Percentiles rank a stretch among this genome's conserved stretches.
Evolutionary conservation across 129 eudicot genomes (phyloP).

Genomic region (Centaurea solstitialis): DNA sequence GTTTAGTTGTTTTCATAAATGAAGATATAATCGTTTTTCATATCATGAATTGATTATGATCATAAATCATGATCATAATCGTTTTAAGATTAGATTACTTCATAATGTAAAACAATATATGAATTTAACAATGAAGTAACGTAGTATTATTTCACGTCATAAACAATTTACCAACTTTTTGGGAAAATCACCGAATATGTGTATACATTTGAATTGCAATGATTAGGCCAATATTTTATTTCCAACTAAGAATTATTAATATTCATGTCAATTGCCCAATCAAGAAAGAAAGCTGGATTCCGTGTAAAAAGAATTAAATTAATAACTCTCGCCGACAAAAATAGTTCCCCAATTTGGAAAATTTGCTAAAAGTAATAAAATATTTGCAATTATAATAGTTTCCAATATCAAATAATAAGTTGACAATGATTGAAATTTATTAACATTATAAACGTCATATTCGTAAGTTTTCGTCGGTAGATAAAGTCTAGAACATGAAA

Average conservation of each 20-base stretch:
- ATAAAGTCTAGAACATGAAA: background rate
- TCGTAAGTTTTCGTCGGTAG: background rate
- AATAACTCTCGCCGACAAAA: background rate
- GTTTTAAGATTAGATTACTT: no score
- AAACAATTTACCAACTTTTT: background rate
- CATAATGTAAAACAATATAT: no score
- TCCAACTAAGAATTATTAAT: background rate
- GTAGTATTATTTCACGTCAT: no score
- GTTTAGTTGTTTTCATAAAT: no score
- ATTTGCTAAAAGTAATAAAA: background rate
- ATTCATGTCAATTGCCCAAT: background rate
- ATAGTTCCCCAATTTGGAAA: background rate
- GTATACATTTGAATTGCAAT: background rate
- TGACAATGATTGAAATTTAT: background rate
- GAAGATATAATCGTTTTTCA: no score
- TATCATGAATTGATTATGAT: no score
- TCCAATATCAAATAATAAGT: background rate
- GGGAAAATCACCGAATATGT: background rate
- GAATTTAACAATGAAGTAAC: background rate
- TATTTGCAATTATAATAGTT: background rate
- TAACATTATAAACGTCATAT: background rate
- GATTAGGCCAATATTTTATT: background rate
- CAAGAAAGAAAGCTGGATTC: background rate
- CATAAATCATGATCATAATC: no score
- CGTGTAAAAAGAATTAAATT: background rate